Percentiles rank a stretch among this genome's conserved stretches.
Evolutionary conservation across 2,329 filamentous ascomycete genomes (phyloP).

Genomic region (Calonectria crousiana): DNA sequence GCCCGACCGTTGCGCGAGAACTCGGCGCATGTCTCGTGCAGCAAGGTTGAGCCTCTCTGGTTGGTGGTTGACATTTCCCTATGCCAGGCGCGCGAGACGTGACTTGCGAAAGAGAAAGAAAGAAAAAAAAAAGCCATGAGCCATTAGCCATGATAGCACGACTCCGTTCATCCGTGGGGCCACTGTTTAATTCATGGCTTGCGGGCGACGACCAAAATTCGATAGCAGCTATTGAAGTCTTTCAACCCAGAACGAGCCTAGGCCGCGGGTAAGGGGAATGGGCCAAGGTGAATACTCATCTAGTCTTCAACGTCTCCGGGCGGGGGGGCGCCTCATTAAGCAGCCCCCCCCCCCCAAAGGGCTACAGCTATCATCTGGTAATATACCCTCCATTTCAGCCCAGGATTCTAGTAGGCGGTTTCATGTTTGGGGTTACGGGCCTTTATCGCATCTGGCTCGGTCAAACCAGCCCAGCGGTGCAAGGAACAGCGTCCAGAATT

Average conservation of each 20-base stretch:
- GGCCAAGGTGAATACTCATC: neutral
- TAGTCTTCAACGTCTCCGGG: neutral
- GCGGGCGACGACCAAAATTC: neutral
- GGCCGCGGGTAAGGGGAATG: constrained; percentile 22
- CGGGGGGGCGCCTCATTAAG: neutral
- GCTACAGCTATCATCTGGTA: neutral
- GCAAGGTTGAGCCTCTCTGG: neutral
- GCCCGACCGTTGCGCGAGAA: neutral
- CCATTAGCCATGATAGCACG: neutral
- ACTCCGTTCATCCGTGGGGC: constrained; percentile 18
- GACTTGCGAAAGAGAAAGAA: neutral
- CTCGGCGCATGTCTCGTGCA: neutral
- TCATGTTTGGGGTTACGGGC: neutral
- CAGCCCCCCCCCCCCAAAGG: neutral
- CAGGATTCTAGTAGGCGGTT: constrained; percentile 11
- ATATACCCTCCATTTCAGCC: constrained; percentile 18
- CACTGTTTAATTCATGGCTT: neutral
- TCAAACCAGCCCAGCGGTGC: neutral
- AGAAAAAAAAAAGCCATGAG: neutral
- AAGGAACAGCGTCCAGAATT: constrained; percentile 2
- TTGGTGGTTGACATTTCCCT: neutral
- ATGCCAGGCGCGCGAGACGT: neutral
- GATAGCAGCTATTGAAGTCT: neutral
- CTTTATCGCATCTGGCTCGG: constrained; percentile 7
- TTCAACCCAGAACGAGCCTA: constrained; percentile 15